phyloP scores from a whole-genome alignment of 129 eudicot species.

The Escallonia herrerae region DNA sequence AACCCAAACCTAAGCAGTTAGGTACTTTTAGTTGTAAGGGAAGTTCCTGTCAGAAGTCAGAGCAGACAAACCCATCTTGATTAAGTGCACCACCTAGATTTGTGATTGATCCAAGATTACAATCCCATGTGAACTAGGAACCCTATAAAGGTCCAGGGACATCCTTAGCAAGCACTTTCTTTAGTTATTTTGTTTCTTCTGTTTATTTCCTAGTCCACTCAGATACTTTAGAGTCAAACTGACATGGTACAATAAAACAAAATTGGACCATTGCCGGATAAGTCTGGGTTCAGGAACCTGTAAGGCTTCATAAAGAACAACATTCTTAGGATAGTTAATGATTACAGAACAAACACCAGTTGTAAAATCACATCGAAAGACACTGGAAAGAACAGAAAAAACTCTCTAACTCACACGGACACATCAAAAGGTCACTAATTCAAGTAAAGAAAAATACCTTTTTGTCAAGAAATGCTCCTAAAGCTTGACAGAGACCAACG shows the following conservation, averaged over 20 bases:
- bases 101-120: too few species aligned
- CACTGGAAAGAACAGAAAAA: too few species aligned
- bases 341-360: too few species aligned
- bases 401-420: too few species aligned
- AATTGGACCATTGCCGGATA: too few species aligned
- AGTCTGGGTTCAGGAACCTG: not conserved
- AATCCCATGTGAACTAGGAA: not conserved
- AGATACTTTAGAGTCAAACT: not conserved
- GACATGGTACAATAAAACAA: not conserved
- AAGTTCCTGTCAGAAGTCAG: too few species aligned
- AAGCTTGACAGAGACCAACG: slow-evolving; percentile 94
- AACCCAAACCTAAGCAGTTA: too few species aligned
- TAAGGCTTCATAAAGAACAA: not conserved
- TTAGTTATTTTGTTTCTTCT: not conserved
- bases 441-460: slow-evolving; percentile 39
- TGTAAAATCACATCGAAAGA: too few species aligned
- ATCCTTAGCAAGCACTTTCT: not conserved
- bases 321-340: not conserved
- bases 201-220: not conserved
- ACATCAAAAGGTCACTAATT: too few species aligned
- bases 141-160: not conserved
- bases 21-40: too few species aligned
- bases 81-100: too few species aligned
- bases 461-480: slow-evolving; percentile 90
- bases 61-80: too few species aligned